Evolutionary conservation across 2,329 filamentous ascomycete genomes (phyloP).

Genomic region (Huntiella omanensis): DNA sequence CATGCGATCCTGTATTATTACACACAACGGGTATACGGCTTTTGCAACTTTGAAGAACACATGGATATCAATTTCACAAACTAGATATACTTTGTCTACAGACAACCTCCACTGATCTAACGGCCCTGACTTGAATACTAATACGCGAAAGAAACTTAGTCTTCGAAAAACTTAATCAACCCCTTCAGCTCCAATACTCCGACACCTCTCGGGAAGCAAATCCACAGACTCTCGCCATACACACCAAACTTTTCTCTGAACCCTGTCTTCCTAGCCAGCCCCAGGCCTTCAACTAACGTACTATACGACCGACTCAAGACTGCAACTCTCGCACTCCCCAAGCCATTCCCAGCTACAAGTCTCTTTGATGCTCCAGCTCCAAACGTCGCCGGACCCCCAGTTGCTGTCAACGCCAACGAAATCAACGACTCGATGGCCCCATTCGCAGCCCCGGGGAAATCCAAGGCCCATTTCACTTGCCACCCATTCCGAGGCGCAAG

Average conservation of each 20-base stretch:
- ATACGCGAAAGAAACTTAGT: too few relatives aligned
- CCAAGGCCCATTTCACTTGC: conserved; percentile 91
- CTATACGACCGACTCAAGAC: conserved; percentile 70
- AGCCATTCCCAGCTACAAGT: conserved; percentile 61
- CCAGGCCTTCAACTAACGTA: conserved; percentile 63
- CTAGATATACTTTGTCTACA: too few relatives aligned
- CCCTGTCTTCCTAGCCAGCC: conserved; percentile 66
- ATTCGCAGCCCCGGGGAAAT: conserved; percentile 73
- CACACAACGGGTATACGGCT: too few relatives aligned
- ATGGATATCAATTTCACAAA: too few relatives aligned
- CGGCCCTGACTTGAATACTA: too few relatives aligned
- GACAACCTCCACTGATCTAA: too few relatives aligned
- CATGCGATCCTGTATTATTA: too few relatives aligned
- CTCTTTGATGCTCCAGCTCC: conserved; percentile 62
- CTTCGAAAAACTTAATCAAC: conserved; percentile 76
- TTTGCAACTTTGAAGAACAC: too few relatives aligned
- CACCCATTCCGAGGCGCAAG: conserved; percentile 67
- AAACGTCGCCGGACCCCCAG: conserved; percentile 53
- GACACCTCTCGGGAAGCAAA: conserved; percentile 77
- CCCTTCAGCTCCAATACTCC: conserved; percentile 66
- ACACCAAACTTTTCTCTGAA: conserved; percentile 85
- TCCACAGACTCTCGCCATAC: conserved; percentile 66
- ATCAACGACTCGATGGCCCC: conserved; percentile 76
- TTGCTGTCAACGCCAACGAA: conserved; percentile 40
- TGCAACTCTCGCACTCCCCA: conserved; percentile 62